Conservation (phyloP, 441 rosid species). For the Adansonia madagascariensis region DNA sequence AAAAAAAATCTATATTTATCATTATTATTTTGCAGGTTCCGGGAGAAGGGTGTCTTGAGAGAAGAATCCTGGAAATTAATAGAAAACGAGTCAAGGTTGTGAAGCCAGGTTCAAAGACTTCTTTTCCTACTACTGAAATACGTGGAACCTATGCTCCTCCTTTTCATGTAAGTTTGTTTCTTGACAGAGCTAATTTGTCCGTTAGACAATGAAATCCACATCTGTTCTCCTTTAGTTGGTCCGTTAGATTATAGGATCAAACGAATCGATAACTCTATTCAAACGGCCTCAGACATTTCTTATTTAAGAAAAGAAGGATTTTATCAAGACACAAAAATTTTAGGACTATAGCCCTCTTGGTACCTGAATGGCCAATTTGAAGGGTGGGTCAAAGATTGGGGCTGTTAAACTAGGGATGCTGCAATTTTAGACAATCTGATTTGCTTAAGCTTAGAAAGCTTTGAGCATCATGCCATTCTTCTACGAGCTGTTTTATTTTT, state of each 20-base stretch:
- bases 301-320: too few species aligned
- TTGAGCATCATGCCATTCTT: not conserved
- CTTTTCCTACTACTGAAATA: constrained; percentile 84
- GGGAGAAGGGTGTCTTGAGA: constrained; percentile 84
- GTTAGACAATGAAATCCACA: not conserved
- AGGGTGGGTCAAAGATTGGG: not conserved
- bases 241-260: not conserved
- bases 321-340: not conserved
- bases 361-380: not conserved
- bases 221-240: constrained; percentile 5
- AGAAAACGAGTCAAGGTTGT: constrained; percentile 89
- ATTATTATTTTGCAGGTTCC: constrained; percentile 52
- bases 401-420: not conserved
- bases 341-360: not conserved
- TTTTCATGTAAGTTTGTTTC: constrained; percentile 73
- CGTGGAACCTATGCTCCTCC: constrained; percentile 96
- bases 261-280: not conserved
- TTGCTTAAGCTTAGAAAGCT: constrained; percentile 10
- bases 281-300: not conserved
- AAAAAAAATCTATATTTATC: constrained; percentile 20
- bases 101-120: constrained; percentile 91
- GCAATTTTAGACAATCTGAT: not conserved
- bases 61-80: constrained; percentile 87
- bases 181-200: constrained; percentile 15
- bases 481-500: not conserved